Percentiles rank a stretch among this genome's conserved stretches.
These are phyloP conservation scores for Themeda triandra DNA, from an alignment of 176 grass and related monocot species.

Conservation along the genomic window DNA sequence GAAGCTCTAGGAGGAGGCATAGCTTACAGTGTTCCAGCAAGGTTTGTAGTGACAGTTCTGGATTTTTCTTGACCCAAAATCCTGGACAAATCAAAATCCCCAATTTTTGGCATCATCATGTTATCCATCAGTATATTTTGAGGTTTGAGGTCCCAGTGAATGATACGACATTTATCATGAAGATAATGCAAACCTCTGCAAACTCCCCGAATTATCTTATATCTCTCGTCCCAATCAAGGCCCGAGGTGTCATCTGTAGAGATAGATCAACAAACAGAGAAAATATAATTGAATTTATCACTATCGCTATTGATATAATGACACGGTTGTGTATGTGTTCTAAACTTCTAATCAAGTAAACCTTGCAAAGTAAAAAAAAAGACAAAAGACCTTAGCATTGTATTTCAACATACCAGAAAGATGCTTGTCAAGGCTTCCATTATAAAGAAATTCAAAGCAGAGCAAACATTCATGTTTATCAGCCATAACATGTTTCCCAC, in stretches of 20 bases:
- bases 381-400: too few species aligned
- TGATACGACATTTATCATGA: background rate
- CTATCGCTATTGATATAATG: too few species aligned
- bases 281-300: too few species aligned
- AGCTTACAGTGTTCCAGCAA: too few species aligned
- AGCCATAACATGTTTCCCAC: background rate
- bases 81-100: background rate
- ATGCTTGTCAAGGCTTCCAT: background rate
- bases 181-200: background rate
- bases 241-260: background rate
- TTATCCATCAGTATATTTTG: background rate
- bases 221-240: background rate
- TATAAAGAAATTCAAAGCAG: background rate
- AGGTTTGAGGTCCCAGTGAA: background rate
- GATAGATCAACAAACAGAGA: background rate
- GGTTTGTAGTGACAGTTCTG: background rate
- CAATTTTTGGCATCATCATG: background rate
- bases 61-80: background rate
- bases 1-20: too few species aligned
- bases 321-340: too few species aligned
- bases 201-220: background rate
- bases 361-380: background rate
- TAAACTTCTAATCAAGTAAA: too few species aligned
- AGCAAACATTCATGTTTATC: background rate
- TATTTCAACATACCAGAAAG: background rate